A percentile compares a stretch with the other conserved stretches of the same genome.
Conservation (phyloP, 805 yeast genomes). For the Kuraishia hungarica region DNA sequence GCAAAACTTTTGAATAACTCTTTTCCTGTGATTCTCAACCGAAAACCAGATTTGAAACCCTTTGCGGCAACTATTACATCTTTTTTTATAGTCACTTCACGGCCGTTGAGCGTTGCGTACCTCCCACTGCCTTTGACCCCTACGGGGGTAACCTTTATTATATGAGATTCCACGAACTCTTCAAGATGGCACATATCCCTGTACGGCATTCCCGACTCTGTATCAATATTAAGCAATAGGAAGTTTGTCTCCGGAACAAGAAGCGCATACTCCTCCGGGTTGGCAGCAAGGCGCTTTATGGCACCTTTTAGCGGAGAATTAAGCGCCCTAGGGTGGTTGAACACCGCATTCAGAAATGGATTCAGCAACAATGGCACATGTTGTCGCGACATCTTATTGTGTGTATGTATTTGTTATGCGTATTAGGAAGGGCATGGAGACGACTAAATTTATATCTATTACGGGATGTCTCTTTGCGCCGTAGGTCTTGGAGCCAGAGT, state of each 20-base stretch:
- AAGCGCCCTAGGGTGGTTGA: constrained; percentile 52
- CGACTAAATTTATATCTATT: background rate
- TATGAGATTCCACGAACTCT: constrained; percentile 58
- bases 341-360: constrained; percentile 56
- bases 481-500: no score
- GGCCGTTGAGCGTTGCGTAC: constrained; percentile 49
- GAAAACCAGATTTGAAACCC: constrained; percentile 43
- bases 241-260: constrained; percentile 55
- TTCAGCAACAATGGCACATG: constrained; percentile 50
- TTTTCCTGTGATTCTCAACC: constrained; percentile 33
- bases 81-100: constrained; percentile 46
- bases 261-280: constrained; percentile 45
- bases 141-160: constrained; percentile 25
- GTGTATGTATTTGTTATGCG: background rate
- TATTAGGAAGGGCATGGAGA: constrained; percentile 1
- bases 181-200: constrained; percentile 47
- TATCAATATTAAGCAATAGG: constrained; percentile 31
- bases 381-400: constrained; percentile 1
- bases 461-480: background rate
- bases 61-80: constrained; percentile 46
- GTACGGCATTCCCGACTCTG: constrained; percentile 27
- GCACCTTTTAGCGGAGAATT: constrained; percentile 39
- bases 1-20: constrained; percentile 47
- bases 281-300: constrained; percentile 29
- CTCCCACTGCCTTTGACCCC: constrained; percentile 18